Evolutionary conservation across 2,329 filamentous ascomycete genomes (phyloP), one percentile per base, ranked within the genome.

Genomic region (Aureobasidium pullulans): DNA sequence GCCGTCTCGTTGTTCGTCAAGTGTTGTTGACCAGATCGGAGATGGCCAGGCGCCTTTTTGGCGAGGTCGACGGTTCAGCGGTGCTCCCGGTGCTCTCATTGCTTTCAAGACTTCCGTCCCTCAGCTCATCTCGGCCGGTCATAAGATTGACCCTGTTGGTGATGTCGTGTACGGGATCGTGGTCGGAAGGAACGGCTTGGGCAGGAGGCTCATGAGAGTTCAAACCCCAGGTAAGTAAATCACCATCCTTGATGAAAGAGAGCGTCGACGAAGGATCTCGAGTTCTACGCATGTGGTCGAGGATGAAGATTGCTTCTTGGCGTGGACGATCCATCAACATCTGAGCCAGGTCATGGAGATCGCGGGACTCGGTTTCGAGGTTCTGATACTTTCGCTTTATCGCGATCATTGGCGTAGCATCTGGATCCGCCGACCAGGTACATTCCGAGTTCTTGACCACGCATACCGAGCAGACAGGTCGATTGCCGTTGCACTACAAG

Each of bases 391-490:
- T 61, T 11, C 60, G 44, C 46, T 61, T 61, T 11, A 61, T 44
- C 16, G 60, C 60, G 32, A 61, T 19, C 46, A 61, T 61, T 9
- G 60, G 60, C 13, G 60, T 48, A 6, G 60, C 60, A 42, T 61
- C 60, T 28, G 60, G 60, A 47, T 61, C 60, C 15, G 60, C 60
- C 9, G 52, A 46, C 50, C 52, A 61, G 31, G 43, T 42, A 46
- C 60, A 61, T 10, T 53, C 57, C 6, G 57, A 37, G 16, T 54
- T 32, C 23, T 61, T 57, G 19, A 37, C 29, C 3, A 42, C 40
- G 37, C 60, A 57, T 19, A 56, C 53, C 6, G 44, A 43, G 10
- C 60, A 61, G 10, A 48, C 42, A 7, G 57, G 57, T 9, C 57
- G 47, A 39, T 34, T 29, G 39, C 57, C 57, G 31, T 60, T 49